A percentile compares a stretch with the other conserved stretches of the same genome.
phyloP scores from a whole-genome alignment of 2,329 filamentous ascomycete species.

The Aspergillus pseudoterreus region DNA sequence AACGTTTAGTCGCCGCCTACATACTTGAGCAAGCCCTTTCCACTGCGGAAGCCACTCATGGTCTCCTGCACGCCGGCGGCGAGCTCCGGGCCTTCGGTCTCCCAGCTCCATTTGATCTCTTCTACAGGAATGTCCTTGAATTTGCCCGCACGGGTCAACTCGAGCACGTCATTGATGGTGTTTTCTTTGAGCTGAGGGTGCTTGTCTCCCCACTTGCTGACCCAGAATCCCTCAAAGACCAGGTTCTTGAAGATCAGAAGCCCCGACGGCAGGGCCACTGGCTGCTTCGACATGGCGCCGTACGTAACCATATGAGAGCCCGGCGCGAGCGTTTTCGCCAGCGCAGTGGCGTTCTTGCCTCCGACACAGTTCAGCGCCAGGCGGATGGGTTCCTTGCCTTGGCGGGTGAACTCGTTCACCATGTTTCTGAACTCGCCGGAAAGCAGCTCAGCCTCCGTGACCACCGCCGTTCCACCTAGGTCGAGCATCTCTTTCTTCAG shows the following conservation, averaged over 20 bases:
- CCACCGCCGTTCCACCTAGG: slow-evolving; percentile 61
- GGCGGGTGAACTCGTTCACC: slow-evolving; percentile 65
- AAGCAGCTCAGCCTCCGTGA: slow-evolving; percentile 58
- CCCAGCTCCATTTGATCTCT: slow-evolving; percentile 77
- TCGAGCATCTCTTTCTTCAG: slow-evolving; percentile 59
- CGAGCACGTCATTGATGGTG: slow-evolving; percentile 81
- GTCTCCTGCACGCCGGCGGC: slow-evolving; percentile 76
- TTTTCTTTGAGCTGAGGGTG: slow-evolving; percentile 69
- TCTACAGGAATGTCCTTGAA: slow-evolving; percentile 83
- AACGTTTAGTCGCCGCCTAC: slow-evolving; percentile 40
- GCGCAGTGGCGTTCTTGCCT: slow-evolving; percentile 72
- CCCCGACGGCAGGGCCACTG: slow-evolving; percentile 74
- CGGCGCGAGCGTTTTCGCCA: slow-evolving; percentile 70
- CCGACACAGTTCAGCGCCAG: slow-evolving; percentile 92
- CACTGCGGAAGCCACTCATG: slow-evolving; percentile 75
- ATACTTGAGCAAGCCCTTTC: slow-evolving; percentile 90
- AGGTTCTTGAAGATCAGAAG: slow-evolving; percentile 92
- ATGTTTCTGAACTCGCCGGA: slow-evolving; percentile 44
- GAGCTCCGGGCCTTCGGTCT: slow-evolving; percentile 67
- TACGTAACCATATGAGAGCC: slow-evolving; percentile 83
- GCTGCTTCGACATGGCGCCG: slow-evolving; percentile 89
- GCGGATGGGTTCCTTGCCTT: slow-evolving; percentile 66
- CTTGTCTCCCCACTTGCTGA: slow-evolving; percentile 79
- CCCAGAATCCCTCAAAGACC: slow-evolving; percentile 89
- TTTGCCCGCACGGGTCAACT: slow-evolving; percentile 67